Evolutionary conservation across 176 grass and related monocot species (phyloP), one percentile per base, ranked within the genome.

Genomic region (Leersia perrieri): DNA sequence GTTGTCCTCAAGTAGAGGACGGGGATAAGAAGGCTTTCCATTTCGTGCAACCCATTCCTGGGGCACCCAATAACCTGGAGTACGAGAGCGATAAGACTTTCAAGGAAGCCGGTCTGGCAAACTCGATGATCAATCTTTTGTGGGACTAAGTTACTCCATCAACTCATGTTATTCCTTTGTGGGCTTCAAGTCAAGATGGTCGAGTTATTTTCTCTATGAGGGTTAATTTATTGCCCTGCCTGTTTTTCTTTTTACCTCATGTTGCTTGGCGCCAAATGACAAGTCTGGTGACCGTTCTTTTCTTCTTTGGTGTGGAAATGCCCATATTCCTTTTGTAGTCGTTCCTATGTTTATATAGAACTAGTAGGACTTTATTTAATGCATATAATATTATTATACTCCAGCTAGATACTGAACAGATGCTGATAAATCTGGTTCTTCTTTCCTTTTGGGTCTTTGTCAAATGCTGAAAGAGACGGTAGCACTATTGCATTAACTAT

Each of bases 81-180:
- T 95, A 77, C 0, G 49, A 14, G 9, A 95, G 82, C 25, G 82
- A 87, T 58, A 74, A 78, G 34, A 96, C 85, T n/a, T 99, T 99
- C 36, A 90, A 83, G 40, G 93, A 93, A 81, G 91, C 91, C 10
- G 87, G 85, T 15, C 76, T 99, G 76, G 82, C 84, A 10, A 99
- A 93, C 80, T 99, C 97, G 1, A 93, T 99, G 91, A 86, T 99
- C 78, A 93, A 90, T 55, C 70, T 99, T 33, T 55, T 87, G 55
- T 91, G 78, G 92, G 93, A 99, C 65, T 99, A 77, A 84, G 60
- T 44, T 9, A 58, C n/a, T 27, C 14, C 13, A 2, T 39, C 30
- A 75, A 32, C 3, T 44, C 9, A 5, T 33, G 28, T 0, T 15
- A 13, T 76, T 89, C 49, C 35, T 45, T 40, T 11, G n/a, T 33